A percentile compares a stretch with the other conserved stretches of the same genome.
These are phyloP conservation scores for Hapsidospora chrysogenum DNA, from an alignment of 495 filamentous ascomycete genomes.

Conservation along the genomic window DNA sequence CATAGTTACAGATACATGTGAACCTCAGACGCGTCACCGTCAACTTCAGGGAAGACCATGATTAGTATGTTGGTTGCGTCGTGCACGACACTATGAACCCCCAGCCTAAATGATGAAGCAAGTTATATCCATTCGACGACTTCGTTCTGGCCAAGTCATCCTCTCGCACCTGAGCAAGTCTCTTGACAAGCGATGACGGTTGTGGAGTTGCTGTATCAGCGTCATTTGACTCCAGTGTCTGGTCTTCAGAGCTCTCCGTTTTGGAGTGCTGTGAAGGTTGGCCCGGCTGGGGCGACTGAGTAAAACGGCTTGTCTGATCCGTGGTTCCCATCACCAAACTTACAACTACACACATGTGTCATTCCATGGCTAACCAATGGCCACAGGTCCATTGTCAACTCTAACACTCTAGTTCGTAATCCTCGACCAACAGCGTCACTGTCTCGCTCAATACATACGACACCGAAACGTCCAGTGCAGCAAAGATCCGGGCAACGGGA, in stretches of 20 bases:
- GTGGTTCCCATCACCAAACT: no score
- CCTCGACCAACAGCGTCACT: no score
- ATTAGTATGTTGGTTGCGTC: no score
- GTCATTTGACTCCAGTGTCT: conserved; percentile 31
- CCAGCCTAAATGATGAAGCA: conserved; percentile 64
- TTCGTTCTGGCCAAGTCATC: conserved; percentile 53
- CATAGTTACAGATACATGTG: conserved; percentile 6
- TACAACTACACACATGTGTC: no score
- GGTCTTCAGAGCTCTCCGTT: conserved; percentile 18
- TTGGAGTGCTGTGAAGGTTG: conserved; percentile 18
- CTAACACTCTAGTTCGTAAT: no score
- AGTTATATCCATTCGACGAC: conserved; percentile 99
- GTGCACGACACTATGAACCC: neutral
- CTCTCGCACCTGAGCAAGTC: conserved; percentile 60
- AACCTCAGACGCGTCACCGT: neutral
- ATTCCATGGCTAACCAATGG: no score
- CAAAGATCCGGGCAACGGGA: no score
- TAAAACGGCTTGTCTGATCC: conserved; percentile 32
- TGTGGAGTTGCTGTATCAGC: conserved; percentile 55
- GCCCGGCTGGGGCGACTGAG: conserved; percentile 31
- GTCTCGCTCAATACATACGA: no score
- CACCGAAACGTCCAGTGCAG: no score
- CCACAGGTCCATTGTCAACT: no score
- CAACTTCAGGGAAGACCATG: no score
- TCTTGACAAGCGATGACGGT: conserved; percentile 54